Evolutionary conservation across 352 stramenopile genomes (phyloP), one percentile per base, ranked within the genome.

Genomic region (Globisporangium perplexum): DNA sequence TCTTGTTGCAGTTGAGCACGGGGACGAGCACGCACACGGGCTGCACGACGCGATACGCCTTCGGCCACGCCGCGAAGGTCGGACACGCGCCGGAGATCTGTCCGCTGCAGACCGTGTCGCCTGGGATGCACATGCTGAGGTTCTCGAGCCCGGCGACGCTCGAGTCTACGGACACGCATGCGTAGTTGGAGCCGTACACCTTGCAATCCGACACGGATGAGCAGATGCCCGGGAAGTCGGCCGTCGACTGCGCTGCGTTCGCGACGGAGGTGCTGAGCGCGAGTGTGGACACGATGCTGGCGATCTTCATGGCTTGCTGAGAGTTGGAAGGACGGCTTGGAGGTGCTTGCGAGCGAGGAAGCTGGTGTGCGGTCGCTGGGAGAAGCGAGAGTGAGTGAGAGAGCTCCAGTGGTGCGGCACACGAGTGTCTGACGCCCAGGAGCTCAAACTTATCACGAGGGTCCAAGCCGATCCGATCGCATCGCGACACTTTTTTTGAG

Each of bases 31-130:
- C 82, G 36, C 82, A 92, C 28, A 92, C 66, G 5, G 79, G 77
- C 63, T 86, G 67, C 36, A 92, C 76, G 42, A 77, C 72, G 22
- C 68, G 79, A 57, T 88, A 90, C 47, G 72, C 79, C 31, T 69
- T 60, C 18, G 82, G 77, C 82, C 82, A 92, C 22, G 78, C 77
- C 53, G 65, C 74, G 56, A 92, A 90, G 0, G 77, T 92, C 47
- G 82, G 79, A 35, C 82, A 92, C 30, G 75, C 55, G 15, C 82
- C 82, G 4, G 71, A 65, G 45, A 81, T 85, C 28, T 67, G 66
- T 30, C 79, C 79, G 24, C 72, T 84, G 63, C 82, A 90, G 39
- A 86, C 78, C 30, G 64, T 66, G 14, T 26, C 53, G 15, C 53
- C 64, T 7, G 77, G 70, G 35, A 93, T 81, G 53, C 77, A 90